phyloP scores from a whole-genome alignment of 2,329 filamentous ascomycete genomes.

The Bipolaris bicolor region DNA sequence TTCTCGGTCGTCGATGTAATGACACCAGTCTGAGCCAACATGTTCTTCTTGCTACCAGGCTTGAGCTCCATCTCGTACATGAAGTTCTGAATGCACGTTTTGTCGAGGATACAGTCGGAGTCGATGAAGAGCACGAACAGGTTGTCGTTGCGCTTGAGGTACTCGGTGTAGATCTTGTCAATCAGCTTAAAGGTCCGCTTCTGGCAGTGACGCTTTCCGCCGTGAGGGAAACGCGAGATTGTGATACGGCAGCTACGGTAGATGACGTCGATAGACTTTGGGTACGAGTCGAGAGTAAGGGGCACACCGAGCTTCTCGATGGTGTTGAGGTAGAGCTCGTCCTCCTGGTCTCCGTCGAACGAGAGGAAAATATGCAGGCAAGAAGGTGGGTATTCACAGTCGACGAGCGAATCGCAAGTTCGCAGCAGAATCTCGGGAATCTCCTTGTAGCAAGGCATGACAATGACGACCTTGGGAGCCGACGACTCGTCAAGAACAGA shows the following conservation, averaged over 20 bases:
- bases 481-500: constrained; percentile 81
- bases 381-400: constrained; percentile 89
- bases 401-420: constrained; percentile 88
- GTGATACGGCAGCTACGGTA: constrained; percentile 86
- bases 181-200: constrained; percentile 93
- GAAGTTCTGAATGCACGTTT: constrained; percentile 92
- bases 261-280: constrained; percentile 86
- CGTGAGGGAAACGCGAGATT: constrained; percentile 88
- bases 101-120: constrained; percentile 93
- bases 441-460: constrained; percentile 98
- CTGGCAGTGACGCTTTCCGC: constrained; percentile 92
- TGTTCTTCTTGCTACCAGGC: constrained; percentile 87
- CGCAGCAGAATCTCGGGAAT: constrained; percentile 81
- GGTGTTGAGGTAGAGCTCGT: constrained; percentile 86
- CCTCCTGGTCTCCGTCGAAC: constrained; percentile 88
- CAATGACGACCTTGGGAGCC: constrained; percentile 91
- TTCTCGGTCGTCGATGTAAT: constrained; percentile 93
- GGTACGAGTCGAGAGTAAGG: constrained; percentile 76
- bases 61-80: constrained; percentile 99
- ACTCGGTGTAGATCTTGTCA: constrained; percentile 87
- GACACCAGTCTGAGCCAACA: constrained; percentile 97
- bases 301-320: constrained; percentile 85
- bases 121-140: constrained; percentile 97
- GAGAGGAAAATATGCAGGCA: constrained; percentile 96
- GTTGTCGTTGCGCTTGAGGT: constrained; percentile 86